Evolutionary conservation across 805 yeast species (phyloP), one percentile per base, ranked within the genome.

Genomic region (Lipomyces chichibuensis): DNA sequence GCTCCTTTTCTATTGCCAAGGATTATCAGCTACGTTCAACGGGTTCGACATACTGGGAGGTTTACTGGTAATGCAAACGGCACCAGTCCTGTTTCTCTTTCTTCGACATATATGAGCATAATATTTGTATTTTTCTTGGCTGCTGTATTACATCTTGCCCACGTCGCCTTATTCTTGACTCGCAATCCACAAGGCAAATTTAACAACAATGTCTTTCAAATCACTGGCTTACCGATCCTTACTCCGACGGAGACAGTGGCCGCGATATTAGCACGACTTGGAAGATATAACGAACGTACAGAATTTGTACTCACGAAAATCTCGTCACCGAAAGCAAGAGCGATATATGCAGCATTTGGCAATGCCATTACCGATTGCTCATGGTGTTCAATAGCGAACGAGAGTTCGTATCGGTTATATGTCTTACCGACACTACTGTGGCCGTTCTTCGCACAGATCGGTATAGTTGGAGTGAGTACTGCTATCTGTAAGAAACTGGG

Each of bases 391-490:
- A 43, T 43, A 6, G 49, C 49, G 20, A 7, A 43, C 8, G 49
- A 43, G 13, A 43, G 14, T 43, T 43, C 61, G 20, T 52, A 43
- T 23, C 32, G 27, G 49, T 14, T 65, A 2, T 65, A 56, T 33
- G n/a, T 55, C 29, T 57, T 61, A 20, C 62, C 67, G 49, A 49
- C 37, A 11, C 37, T 65, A 14, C 37, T 65, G 23, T 20, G 35
- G 64, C 65, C 65, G 1, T 54, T 54, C 46, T 14, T 64, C 25
- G 29, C 53, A 8, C 64, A 60, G 9, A 35, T 60, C n/a, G 63
- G n/a, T 11, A 7, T 64, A 13, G 13, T 59, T 11, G 61, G 60
- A 20, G 9, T 55, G 23, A 57, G 52, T 35, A 35, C 60, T 0
- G 33, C 37, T 43, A 3, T 17, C 49, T 7, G 23, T 23, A 43